These are phyloP conservation scores for Adansonia grandidieri DNA, from an alignment of 441 rosid genomes.

Conservation along the genomic window DNA sequence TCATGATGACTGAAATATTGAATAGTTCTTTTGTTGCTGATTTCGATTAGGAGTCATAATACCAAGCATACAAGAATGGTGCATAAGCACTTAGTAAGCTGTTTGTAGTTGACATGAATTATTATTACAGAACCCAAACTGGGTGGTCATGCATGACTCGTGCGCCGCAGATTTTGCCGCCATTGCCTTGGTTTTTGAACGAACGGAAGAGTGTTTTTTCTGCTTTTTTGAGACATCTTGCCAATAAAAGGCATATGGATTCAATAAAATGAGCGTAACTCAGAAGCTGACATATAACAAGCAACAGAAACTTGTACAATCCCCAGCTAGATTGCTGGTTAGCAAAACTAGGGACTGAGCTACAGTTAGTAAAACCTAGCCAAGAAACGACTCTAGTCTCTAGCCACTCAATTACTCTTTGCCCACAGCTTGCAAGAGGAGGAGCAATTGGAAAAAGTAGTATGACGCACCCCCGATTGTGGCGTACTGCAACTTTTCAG, in stretches of 20 bases:
- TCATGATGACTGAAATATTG: neutral
- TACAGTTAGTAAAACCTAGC: neutral
- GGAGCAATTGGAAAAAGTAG: slow-evolving; percentile 65
- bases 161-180: neutral
- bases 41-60: neutral
- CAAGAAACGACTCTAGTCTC: neutral
- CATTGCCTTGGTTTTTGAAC: neutral
- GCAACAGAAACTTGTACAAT: neutral
- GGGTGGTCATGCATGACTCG: neutral
- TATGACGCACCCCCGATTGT: slow-evolving; percentile 84
- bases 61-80: neutral
- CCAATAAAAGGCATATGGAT: neutral
- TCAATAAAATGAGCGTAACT: slow-evolving; percentile 4
- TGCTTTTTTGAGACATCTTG: neutral
- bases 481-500: slow-evolving; percentile 76
- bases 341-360: neutral
- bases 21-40: neutral
- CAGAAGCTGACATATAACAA: neutral
- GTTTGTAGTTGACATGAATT: neutral
- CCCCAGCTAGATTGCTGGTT: neutral
- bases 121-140: neutral
- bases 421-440: slow-evolving; percentile 53
- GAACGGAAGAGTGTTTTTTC: neutral
- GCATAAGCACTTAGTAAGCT: neutral
- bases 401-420: slow-evolving; percentile 28